Evolutionary conservation across 768 basidiomycete species (phyloP).

Genomic region (Hericium alpestre): DNA sequence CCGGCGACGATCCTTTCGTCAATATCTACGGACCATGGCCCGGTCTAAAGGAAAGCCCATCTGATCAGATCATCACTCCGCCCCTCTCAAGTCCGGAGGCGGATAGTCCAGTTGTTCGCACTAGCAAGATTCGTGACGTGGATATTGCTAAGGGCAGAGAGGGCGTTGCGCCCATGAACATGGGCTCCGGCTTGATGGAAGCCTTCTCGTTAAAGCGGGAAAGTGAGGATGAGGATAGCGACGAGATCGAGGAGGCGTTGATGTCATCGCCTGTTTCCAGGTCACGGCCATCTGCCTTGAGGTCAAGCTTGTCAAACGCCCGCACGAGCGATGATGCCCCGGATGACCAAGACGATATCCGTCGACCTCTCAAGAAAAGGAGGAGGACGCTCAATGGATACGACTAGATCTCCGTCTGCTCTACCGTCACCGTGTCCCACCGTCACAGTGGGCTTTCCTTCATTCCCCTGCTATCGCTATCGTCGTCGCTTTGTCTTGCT

Average conservation of each 20-base stretch:
- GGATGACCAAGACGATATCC: not conserved
- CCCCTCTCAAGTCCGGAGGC: conserved; percentile 8
- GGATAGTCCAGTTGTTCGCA: conserved; percentile 14
- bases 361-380: conserved; percentile 21
- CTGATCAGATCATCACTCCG: conserved; percentile 3
- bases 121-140: conserved; percentile 1
- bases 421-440: not conserved
- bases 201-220: conserved; percentile 16
- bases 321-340: conserved; percentile 11
- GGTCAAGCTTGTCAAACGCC: conserved; percentile 1
- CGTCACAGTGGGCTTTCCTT: not conserved
- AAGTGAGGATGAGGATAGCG: conserved; percentile 8
- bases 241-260: conserved; percentile 10
- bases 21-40: conserved; percentile 4
- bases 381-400: conserved; percentile 19
- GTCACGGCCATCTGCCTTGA: conserved; percentile 3
- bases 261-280: conserved; percentile 13
- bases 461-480: not conserved
- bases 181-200: conserved; percentile 19
- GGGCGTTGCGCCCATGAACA: not conserved
- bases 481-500: conserved; percentile 2
- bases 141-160: not conserved
- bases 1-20: conserved; percentile 10
- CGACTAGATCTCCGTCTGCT: not conserved
- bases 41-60: conserved; percentile 4